Conservation (phyloP, 2,329 filamentous ascomycete species). For the Capronia americana region DNA sequence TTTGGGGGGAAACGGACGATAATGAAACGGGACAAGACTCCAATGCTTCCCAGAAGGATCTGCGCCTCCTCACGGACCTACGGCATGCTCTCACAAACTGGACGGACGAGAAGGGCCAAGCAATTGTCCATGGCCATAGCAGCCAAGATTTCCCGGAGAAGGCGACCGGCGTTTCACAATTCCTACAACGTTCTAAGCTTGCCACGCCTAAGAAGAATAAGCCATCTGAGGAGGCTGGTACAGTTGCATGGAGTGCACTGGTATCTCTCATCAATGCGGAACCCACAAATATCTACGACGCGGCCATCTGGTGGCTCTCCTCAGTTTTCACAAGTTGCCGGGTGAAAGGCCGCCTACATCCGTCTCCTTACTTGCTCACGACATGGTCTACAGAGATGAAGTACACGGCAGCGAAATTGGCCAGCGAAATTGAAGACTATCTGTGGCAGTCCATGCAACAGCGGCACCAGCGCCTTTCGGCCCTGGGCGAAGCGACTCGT, state of each 20-base stretch:
- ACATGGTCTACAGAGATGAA: conserved; percentile 64
- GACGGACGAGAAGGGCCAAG: conserved; percentile 53
- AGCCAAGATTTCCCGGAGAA: conserved; percentile 55
- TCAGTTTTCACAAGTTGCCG: conserved; percentile 48
- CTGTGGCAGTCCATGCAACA: conserved; percentile 49
- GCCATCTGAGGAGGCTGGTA: conserved; percentile 49
- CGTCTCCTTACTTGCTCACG: conserved; percentile 60
- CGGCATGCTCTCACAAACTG: conserved; percentile 51
- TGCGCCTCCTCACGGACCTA: conserved; percentile 52
- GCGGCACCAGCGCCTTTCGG: conserved; percentile 45
- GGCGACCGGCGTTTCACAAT: conserved; percentile 59
- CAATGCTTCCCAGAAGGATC: conserved; percentile 33
- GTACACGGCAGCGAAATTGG: conserved; percentile 58
- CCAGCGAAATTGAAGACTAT: conserved; percentile 62
- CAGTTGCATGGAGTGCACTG: conserved; percentile 50
- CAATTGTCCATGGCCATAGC: conserved; percentile 56
- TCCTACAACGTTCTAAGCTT: conserved; percentile 63
- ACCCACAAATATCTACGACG: conserved; percentile 58
- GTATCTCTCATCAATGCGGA: conserved; percentile 53
- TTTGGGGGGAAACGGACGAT: conserved; percentile 27
- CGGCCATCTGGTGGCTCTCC: conserved; percentile 62
- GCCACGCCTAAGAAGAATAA: conserved; percentile 48
- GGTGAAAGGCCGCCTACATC: conserved; percentile 20
- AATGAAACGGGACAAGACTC: neutral
- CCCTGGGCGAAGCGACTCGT: conserved; percentile 4